These are phyloP conservation scores for Arachis monticola DNA, from an alignment of 331 rosid species.

Conservation along the genomic window DNA sequence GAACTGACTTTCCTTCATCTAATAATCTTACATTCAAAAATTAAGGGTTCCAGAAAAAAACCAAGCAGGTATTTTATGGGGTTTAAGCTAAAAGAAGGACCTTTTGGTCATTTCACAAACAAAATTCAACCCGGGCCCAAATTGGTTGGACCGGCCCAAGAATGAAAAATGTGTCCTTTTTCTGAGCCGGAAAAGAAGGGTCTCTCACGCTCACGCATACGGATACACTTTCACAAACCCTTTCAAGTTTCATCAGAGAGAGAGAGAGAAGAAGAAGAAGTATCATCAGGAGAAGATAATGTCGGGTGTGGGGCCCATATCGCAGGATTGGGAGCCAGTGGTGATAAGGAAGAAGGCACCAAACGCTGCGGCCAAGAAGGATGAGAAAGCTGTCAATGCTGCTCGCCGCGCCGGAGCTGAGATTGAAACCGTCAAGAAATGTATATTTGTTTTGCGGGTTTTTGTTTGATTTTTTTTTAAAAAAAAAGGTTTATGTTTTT, in stretches of 20 bases:
- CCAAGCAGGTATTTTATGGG: not conserved
- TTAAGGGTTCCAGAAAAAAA: not conserved
- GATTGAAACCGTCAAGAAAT: conserved; percentile 75
- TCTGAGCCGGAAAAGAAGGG: not conserved
- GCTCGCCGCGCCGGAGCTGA: conserved; percentile 91
- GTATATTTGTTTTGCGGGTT: conserved; percentile 45
- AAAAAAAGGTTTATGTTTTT: not conserved
- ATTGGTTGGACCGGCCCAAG: conserved; percentile 29
- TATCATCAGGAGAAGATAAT: conserved; percentile 28
- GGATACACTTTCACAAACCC: not conserved
- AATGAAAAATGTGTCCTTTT: too few species aligned
- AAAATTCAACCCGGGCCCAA: conserved; percentile 34
- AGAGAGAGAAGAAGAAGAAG: not conserved
- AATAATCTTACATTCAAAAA: conserved; percentile 23
- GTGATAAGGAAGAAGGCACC: conserved; percentile 87
- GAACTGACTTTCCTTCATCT: conserved; percentile 13
- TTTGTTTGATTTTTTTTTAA: conserved; percentile 1
- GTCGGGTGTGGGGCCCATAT: conserved; percentile 74
- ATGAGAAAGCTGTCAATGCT: conserved; percentile 93
- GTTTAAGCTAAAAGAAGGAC: not conserved
- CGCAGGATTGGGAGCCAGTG: conserved; percentile 93
- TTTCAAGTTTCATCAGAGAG: not conserved
- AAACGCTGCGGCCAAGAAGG: conserved; percentile 87
- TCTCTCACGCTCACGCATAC: not conserved
- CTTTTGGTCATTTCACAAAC: not conserved